Percentiles rank a stretch among this genome's conserved stretches.
Evolutionary conservation across 768 basidiomycete genomes (phyloP).

Genomic region (Leccinum broughii): DNA sequence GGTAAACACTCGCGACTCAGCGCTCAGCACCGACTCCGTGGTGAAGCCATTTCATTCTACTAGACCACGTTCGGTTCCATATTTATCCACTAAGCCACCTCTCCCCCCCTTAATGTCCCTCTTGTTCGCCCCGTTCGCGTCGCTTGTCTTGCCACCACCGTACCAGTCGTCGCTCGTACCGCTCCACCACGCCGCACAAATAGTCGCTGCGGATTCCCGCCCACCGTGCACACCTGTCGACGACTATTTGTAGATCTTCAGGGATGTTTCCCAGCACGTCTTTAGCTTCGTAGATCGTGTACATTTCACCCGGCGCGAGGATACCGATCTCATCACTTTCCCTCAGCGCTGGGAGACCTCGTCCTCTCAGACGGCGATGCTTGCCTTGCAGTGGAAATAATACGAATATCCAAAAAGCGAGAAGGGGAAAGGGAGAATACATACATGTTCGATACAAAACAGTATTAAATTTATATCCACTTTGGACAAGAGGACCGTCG

Average conservation of each 20-base stretch:
- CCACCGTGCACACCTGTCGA: slow-evolving; percentile 54
- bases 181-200: slow-evolving; percentile 57
- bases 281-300: slow-evolving; percentile 64
- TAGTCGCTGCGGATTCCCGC: slow-evolving; percentile 54
- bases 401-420: too few species aligned
- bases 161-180: slow-evolving; percentile 62
- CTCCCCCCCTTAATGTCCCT: slow-evolving; percentile 19
- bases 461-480: too few species aligned
- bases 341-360: slow-evolving; percentile 13
- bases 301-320: slow-evolving; percentile 57
- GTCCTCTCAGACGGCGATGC: slow-evolving; percentile 2
- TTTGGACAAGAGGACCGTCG: too few species aligned
- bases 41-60: slow-evolving; percentile 5
- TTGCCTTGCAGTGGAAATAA: slow-evolving; percentile 4
- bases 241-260: slow-evolving; percentile 48
- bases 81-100: not conserved
- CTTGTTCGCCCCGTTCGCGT: slow-evolving; percentile 8
- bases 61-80: not conserved
- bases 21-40: slow-evolving; percentile 14
- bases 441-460: too few species aligned
- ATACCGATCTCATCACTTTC: slow-evolving; percentile 6
- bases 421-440: too few species aligned
- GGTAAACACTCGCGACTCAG: slow-evolving; percentile 1
- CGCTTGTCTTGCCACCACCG: slow-evolving; percentile 45
- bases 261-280: slow-evolving; percentile 65